phyloP scores from a whole-genome alignment of 73 alveolate species.

The Symbiodinium natans region DNA sequence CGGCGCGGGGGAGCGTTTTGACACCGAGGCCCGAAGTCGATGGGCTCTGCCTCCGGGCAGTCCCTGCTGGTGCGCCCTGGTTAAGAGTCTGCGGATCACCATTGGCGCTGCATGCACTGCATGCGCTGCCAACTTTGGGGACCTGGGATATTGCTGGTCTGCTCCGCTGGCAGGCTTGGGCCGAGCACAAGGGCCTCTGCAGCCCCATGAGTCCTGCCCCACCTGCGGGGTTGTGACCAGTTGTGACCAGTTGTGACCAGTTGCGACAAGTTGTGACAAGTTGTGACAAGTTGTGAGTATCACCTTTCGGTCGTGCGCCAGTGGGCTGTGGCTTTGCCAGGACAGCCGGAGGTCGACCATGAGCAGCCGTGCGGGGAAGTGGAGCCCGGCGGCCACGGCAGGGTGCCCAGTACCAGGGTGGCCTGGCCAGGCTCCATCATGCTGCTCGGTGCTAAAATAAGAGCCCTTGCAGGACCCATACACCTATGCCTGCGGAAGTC shows the following conservation, averaged over 20 bases:
- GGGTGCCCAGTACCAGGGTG: background rate
- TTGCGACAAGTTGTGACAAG: too few species aligned
- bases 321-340: background rate
- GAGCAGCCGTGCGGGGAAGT: slow-evolving; percentile 84
- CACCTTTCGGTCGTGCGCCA: too few species aligned
- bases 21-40: background rate
- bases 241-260: too few species aligned
- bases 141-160: background rate
- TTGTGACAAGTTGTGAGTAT: too few species aligned
- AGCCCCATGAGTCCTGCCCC: slow-evolving; percentile 20
- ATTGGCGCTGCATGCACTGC: background rate
- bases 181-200: slow-evolving; percentile 47
- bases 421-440: background rate
- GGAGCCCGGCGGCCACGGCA: slow-evolving; percentile 21
- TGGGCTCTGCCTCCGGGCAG: background rate
- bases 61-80: background rate
- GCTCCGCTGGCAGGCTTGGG: slow-evolving; percentile 72
- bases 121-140: background rate
- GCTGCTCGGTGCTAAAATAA: background rate
- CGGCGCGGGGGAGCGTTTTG: too few species aligned
- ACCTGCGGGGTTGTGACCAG: too few species aligned
- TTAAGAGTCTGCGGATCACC: background rate
- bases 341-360: slow-evolving; percentile 46
- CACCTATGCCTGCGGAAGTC: slow-evolving; percentile 90
- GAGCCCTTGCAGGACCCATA: slow-evolving; percentile 38